A percentile compares a stretch with the other conserved stretches of the same genome.
These are phyloP conservation scores for Fusarium fujikuroi DNA, from an alignment of 2,329 filamentous ascomycete species.

Conservation along the genomic window DNA sequence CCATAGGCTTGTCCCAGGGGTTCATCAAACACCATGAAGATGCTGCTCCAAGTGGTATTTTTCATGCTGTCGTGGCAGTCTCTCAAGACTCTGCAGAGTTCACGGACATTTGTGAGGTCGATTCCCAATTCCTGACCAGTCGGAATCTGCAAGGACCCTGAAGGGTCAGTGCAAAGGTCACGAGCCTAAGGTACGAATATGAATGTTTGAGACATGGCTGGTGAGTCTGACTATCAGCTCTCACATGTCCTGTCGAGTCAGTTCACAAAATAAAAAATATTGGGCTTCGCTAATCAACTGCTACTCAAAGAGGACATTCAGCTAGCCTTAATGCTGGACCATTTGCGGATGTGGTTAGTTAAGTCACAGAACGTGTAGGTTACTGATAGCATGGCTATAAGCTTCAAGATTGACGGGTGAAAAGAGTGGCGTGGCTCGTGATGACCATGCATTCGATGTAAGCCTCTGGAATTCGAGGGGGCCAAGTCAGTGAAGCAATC, in stretches of 20 bases:
- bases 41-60: slow-evolving; percentile 10
- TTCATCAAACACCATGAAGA: neutral
- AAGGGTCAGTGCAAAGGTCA: slow-evolving; percentile 28
- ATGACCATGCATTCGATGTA: slow-evolving; percentile 18
- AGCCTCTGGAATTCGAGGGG: slow-evolving; percentile 36
- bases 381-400: neutral
- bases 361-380: neutral
- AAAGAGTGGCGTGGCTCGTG: slow-evolving; percentile 33
- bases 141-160: slow-evolving; percentile 29
- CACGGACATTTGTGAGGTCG: slow-evolving; percentile 17
- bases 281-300: slow-evolving; percentile 5
- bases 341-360: neutral
- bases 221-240: slow-evolving; percentile 22
- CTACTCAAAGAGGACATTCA: slow-evolving; percentile 2
- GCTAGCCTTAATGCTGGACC: neutral
- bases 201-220: slow-evolving; percentile 32
- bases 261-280: slow-evolving; percentile 2
- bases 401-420: neutral
- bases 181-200: slow-evolving; percentile 15
- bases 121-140: slow-evolving; percentile 32
- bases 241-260: slow-evolving; percentile 18
- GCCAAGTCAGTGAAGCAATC: slow-evolving; percentile 29
- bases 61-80: slow-evolving; percentile 33
- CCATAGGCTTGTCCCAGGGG: neutral
- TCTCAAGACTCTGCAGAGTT: slow-evolving; percentile 20